These are phyloP conservation scores for Xanthoceras sorbifolium DNA, from an alignment of 345 rosid genomes.

Conservation along the genomic window DNA sequence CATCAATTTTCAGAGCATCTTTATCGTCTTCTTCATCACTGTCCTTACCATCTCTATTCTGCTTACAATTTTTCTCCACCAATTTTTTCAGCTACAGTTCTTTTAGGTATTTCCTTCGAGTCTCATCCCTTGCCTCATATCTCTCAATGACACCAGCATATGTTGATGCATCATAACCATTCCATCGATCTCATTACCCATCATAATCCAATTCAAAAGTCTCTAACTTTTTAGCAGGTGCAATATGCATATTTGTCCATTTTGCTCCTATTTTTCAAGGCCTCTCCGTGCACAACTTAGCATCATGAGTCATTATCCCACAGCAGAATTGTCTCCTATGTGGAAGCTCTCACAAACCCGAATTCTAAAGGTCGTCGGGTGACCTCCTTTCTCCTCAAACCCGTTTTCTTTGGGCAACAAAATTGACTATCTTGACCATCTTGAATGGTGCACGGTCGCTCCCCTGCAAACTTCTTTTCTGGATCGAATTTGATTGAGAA, in stretches of 20 bases:
- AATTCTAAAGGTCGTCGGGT: too few species aligned
- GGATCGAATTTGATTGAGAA: too few species aligned
- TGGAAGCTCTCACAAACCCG: too few species aligned
- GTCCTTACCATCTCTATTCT: conserved; percentile 16
- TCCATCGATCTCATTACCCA: conserved; percentile 93
- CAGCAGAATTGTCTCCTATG: too few species aligned
- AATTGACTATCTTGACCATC: too few species aligned
- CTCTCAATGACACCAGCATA: conserved; percentile 74
- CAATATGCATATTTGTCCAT: conserved; percentile 74
- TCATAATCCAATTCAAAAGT: conserved; percentile 89
- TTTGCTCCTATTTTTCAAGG: conserved; percentile 77
- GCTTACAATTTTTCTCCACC: not conserved
- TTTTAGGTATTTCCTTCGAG: conserved; percentile 67
- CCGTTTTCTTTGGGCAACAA: too few species aligned
- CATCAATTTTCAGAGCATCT: conserved; percentile 78
- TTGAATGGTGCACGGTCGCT: too few species aligned
- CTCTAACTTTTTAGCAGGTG: conserved; percentile 91
- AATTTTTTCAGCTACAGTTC: conserved; percentile 54
- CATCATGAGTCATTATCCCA: conserved; percentile 89
- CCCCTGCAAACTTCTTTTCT: too few species aligned
- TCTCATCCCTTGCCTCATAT: conserved; percentile 83
- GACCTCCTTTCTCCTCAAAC: too few species aligned
- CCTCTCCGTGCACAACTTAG: conserved; percentile 79
- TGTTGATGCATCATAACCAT: conserved; percentile 63
- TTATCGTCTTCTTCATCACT: conserved; percentile 77